Conservation (phyloP, 1,284 basidiomycete species). For the Malassezia globosa region DNA sequence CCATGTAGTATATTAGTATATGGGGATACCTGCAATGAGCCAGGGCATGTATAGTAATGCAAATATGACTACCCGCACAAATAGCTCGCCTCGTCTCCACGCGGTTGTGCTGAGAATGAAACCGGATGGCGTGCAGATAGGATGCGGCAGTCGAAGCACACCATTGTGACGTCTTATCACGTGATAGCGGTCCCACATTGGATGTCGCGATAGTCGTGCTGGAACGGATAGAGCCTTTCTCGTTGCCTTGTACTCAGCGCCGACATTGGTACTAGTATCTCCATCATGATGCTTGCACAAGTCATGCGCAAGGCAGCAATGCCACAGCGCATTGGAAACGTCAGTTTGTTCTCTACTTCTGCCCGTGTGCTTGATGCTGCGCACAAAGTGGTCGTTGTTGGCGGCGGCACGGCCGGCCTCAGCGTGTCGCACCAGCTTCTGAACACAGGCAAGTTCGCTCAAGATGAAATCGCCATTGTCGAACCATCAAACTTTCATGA, state of each 20-base stretch:
- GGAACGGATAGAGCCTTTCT: background rate
- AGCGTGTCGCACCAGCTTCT: constrained; percentile 53
- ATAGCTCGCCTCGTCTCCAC: no score
- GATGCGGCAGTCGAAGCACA: background rate
- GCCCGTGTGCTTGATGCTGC: constrained; percentile 2
- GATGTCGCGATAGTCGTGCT: no score
- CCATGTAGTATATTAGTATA: no score
- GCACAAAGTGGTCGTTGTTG: constrained; percentile 47
- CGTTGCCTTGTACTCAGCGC: background rate
- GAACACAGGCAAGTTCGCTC: constrained; percentile 35
- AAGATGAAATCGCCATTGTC: constrained; percentile 34
- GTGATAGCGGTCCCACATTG: no score
- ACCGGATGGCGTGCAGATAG: no score
- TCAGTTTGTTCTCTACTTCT: constrained; percentile 11
- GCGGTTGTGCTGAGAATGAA: no score
- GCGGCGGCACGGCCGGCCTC: constrained; percentile 47
- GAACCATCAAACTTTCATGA: constrained; percentile 35
- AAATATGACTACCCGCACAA: no score
- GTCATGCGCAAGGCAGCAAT: background rate
- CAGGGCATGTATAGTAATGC: no score
- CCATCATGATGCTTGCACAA: constrained; percentile 8
- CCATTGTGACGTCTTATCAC: background rate
- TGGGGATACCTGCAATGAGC: background rate
- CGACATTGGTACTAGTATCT: background rate
- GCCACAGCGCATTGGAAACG: background rate